phyloP scores from a whole-genome alignment of 352 stramenopile genomes.

The Pythium phragmiticola region DNA sequence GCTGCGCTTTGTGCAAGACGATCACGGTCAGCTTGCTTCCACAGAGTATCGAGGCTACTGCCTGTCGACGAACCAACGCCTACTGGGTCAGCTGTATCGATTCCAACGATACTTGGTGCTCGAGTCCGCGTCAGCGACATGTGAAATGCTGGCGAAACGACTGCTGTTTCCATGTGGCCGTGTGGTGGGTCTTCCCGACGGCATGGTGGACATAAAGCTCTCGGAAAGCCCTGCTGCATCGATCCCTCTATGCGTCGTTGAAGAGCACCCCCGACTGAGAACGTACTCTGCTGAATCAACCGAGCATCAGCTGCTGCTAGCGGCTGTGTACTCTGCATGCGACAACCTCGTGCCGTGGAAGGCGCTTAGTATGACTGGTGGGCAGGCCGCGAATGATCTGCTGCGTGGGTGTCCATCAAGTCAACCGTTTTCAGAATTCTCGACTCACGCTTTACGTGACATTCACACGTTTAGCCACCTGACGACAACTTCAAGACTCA shows the following conservation, averaged over 20 bases:
- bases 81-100: conserved; percentile 1
- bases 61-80: background rate
- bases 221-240: background rate
- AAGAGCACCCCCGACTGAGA: conserved; percentile 7
- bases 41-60: conserved; percentile 1
- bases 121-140: background rate
- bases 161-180: background rate
- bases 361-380: background rate
- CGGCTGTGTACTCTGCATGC: conserved; percentile 4
- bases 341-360: conserved; percentile 1
- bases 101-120: conserved; percentile 9
- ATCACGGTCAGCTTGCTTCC: background rate
- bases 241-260: background rate
- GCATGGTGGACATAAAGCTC: background rate
- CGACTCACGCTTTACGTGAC: background rate
- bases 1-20: conserved; percentile 1
- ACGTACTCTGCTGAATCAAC: conserved; percentile 1
- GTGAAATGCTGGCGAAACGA: background rate
- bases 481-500: background rate
- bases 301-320: conserved; percentile 6
- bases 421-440: background rate
- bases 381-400: conserved; percentile 2
- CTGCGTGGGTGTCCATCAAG: background rate
- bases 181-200: background rate
- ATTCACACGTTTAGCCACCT: background rate